Base-by-base conservation (phyloP, 2,329 filamentous ascomycete species). In the Penicillium glabrum region DNA sequence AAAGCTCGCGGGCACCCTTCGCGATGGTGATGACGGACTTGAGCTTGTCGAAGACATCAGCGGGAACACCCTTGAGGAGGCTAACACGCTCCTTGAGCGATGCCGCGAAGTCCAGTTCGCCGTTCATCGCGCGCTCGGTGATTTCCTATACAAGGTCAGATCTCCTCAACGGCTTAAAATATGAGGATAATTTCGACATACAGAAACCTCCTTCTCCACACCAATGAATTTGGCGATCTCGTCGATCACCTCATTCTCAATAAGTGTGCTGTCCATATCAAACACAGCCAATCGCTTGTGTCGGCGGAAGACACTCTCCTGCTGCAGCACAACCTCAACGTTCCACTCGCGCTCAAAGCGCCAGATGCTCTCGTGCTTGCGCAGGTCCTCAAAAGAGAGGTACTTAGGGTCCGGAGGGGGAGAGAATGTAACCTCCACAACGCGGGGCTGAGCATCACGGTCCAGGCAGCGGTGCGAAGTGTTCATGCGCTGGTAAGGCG, bases 231-330 rank as follows among this genome's bases (percentile, higher is more conserved):
- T 87, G 4, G 95, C 95, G 55, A 99, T 88, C 68, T 98, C 87
- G 74, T 99, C 95, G 71, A 99, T 98, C 59, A 97, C 93, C 78
- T 99, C 95, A 74, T 99, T 93, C 53, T 93, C 89, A 72, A 99
- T 98, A 58, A 99, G 83, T 0, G 95, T 99, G 74, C 89, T 95
- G 78, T 99, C 95, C 95, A 99, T 99, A 75, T 99, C 95, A 70
- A 99, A 99, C 31, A 97, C 91, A 3, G 93, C 92, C 11, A 98
- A 81, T 9, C 93, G 86, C 63, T 93, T 93, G 75, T 96, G 86
- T 27, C 88, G 84, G 57, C 91, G 82, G 80, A 88, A 91, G 31
- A 93, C 80, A 29, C 80, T 84, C 69, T 93, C 90, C 41, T 76
- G 76, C 74, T 96, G 90, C 60, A 96, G 80, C 21, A 90, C 85